Conservation (phyloP, 768 basidiomycete genomes). For the Hypholoma sublateritium region DNA sequence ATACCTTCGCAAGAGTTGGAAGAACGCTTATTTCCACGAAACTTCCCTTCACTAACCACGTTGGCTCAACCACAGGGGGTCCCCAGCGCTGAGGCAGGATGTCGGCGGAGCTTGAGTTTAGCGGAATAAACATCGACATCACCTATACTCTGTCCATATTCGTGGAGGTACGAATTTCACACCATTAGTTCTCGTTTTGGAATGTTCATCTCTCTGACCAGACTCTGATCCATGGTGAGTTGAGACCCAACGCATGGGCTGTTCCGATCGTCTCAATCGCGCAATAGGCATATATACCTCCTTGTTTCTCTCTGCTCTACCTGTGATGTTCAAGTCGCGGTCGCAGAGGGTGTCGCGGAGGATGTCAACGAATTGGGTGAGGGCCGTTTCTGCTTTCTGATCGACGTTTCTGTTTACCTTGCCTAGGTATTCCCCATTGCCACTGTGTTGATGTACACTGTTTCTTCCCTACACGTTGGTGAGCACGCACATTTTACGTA, state of each 20-base stretch:
- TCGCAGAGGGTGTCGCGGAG: background rate
- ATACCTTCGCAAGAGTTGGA: background rate
- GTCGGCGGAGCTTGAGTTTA: background rate
- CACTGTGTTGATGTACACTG: conserved; percentile 23
- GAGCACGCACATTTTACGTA: background rate
- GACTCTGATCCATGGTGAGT: conserved; percentile 8
- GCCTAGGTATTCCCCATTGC: conserved; percentile 23
- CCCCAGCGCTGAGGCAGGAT: background rate
- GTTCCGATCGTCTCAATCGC: background rate
- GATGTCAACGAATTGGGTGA: background rate
- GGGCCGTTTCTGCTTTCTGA: background rate
- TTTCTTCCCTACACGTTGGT: conserved; percentile 26
- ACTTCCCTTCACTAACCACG: background rate
- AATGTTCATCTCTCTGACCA: background rate
- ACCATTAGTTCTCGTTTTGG: background rate
- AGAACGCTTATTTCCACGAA: conserved; percentile 1
- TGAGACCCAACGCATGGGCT: too few species aligned
- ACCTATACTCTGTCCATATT: conserved; percentile 3
- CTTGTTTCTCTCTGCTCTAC: conserved; percentile 12
- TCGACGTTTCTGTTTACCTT: background rate
- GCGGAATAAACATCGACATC: background rate
- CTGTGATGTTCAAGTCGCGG: conserved; percentile 7
- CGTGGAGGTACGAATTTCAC: conserved; percentile 1
- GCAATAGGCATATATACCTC: conserved; percentile 12
- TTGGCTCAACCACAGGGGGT: conserved; percentile 4